Conservation (phyloP, 1,284 basidiomycete species). For the Rhodotorula sp. region DNA sequence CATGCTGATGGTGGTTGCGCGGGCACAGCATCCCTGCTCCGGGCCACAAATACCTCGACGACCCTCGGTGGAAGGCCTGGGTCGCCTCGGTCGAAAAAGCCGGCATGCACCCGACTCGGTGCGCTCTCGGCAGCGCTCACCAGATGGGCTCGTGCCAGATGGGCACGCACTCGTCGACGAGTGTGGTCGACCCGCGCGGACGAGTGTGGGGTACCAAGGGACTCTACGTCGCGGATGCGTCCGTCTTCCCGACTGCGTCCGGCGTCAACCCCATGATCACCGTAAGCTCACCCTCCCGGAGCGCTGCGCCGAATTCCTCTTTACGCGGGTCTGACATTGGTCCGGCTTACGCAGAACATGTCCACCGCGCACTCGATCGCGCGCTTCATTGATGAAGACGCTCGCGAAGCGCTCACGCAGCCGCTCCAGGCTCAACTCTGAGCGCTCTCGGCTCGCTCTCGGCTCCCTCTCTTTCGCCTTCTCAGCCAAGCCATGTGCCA, state of each 20-base stretch:
- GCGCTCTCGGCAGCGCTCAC: conserved; percentile 44
- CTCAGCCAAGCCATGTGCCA: too few species aligned
- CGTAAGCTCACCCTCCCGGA: conserved; percentile 1
- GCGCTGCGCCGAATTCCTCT: too few species aligned
- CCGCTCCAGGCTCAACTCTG: conserved; percentile 19
- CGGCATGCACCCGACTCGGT: conserved; percentile 25
- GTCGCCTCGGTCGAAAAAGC: conserved; percentile 39
- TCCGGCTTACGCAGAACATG: conserved; percentile 24
- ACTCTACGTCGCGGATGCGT: conserved; percentile 54
- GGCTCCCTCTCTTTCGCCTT: too few species aligned
- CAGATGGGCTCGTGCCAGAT: conserved; percentile 53
- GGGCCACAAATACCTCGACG: conserved; percentile 39
- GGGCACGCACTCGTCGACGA: conserved; percentile 47
- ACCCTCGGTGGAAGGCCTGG: conserved; percentile 45
- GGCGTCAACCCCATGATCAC: conserved; percentile 56
- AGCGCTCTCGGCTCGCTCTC: neutral
- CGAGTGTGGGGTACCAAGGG: conserved; percentile 51
- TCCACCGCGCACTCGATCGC: conserved; percentile 32
- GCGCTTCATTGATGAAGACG: conserved; percentile 30
- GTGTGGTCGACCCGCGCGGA: conserved; percentile 51
- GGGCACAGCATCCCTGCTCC: conserved; percentile 11
- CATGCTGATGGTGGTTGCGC: too few species aligned
- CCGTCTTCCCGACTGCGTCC: conserved; percentile 50
- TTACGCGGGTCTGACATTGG: neutral
- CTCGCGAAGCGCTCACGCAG: conserved; percentile 4